Percentiles rank a stretch among this genome's conserved stretches.
These are phyloP conservation scores for Penicillium sclerotiorum DNA, from an alignment of 2,329 filamentous ascomycete species.

Conservation along the genomic window DNA sequence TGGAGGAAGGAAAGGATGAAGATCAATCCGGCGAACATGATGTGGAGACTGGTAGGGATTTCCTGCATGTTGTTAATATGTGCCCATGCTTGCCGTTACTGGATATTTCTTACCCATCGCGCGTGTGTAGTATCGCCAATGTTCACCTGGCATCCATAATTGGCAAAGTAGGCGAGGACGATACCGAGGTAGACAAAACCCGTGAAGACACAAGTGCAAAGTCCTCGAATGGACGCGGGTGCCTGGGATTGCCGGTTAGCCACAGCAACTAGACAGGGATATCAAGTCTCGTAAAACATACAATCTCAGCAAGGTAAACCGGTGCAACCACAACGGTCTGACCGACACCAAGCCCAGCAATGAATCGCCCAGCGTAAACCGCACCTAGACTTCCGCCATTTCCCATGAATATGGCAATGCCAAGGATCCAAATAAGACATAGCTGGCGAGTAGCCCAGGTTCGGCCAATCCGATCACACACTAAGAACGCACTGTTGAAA, in stretches of 20 bases:
- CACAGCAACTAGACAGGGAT: too few species aligned
- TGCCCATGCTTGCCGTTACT: neutral
- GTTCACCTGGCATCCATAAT: conserved; percentile 62
- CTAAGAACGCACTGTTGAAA: conserved; percentile 48
- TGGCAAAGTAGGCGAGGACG: conserved; percentile 77
- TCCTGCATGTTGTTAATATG: conserved; percentile 25
- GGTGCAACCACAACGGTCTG: conserved; percentile 55
- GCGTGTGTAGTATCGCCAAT: conserved; percentile 47
- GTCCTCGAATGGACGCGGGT: conserved; percentile 68
- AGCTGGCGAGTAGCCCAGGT: conserved; percentile 46
- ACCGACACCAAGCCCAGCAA: conserved; percentile 48
- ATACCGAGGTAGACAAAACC: conserved; percentile 67
- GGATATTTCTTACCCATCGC: conserved; percentile 46
- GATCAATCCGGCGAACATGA: conserved; percentile 76
- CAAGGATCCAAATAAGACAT: conserved; percentile 46
- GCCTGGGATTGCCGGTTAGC: conserved; percentile 33
- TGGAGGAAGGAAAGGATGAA: conserved; percentile 70
- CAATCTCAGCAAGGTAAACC: conserved; percentile 73
- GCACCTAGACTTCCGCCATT: conserved; percentile 41
- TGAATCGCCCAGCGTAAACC: conserved; percentile 48
- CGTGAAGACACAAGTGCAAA: conserved; percentile 72
- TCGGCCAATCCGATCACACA: conserved; percentile 52
- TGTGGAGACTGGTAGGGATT: conserved; percentile 72
- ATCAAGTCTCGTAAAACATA: conserved; percentile 12
- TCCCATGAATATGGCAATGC: conserved; percentile 49